Evolutionary conservation across 73 alveolate genomes (phyloP).

Genomic region (Paramecium caudatum): DNA sequence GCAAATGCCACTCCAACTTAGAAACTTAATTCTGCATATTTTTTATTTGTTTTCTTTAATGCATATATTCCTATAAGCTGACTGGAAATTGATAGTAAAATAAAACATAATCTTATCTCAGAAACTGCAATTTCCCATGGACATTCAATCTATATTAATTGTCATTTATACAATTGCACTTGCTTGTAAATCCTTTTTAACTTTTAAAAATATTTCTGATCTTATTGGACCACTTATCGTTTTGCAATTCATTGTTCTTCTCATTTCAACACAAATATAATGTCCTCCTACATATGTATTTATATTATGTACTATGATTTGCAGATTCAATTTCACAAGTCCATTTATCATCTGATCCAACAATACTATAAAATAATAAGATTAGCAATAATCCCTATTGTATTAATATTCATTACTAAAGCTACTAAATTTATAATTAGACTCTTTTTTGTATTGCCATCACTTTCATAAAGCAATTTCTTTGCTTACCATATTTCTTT

Average conservation of each 20-base stretch:
- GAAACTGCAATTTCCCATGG: constrained; percentile 80
- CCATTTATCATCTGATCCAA: constrained; percentile 77
- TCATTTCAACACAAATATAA: constrained; percentile 70
- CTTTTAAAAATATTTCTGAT: constrained; percentile 73
- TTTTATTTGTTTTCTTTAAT: constrained; percentile 53
- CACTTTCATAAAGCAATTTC: constrained; percentile 66
- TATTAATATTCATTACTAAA: constrained; percentile 33
- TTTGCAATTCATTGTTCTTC: constrained; percentile 75
- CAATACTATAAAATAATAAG: constrained; percentile 28
- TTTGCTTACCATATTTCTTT: constrained; percentile 74
- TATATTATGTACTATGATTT: constrained; percentile 1
- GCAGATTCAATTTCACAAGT: constrained; percentile 77
- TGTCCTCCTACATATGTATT: constrained; percentile 12
- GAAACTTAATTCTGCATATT: constrained; percentile 71
- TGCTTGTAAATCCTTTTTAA: constrained; percentile 71
- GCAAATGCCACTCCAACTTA: constrained; percentile 55
- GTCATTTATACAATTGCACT: constrained; percentile 53
- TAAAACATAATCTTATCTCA: constrained; percentile 77
- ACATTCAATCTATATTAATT: constrained; percentile 65
- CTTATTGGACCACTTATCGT: constrained; percentile 77
- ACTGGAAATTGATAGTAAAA: constrained; percentile 56
- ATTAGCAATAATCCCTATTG: constrained; percentile 53
- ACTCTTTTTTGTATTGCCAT: constrained; percentile 43
- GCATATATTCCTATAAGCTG: constrained; percentile 68
- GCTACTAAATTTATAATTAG: constrained; percentile 36